These are phyloP conservation scores for Jaltomata sinuosa DNA, from an alignment of 257 asterid species.

Conservation along the genomic window DNA sequence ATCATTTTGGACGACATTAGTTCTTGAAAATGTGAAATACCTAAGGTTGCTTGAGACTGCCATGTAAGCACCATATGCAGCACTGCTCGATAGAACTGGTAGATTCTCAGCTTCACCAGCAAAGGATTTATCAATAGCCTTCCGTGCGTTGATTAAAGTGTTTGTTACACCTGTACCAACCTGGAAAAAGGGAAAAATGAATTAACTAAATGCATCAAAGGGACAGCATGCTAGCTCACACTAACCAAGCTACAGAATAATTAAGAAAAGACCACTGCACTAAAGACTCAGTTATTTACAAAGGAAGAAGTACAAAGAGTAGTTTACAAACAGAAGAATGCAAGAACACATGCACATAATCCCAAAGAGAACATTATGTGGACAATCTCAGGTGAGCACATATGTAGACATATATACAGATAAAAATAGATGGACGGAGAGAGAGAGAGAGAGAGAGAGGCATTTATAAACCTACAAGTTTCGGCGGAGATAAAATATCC, in stretches of 20 bases:
- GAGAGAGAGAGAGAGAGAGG: background rate
- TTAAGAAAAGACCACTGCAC: background rate
- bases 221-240: background rate
- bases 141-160: slow-evolving; percentile 47
- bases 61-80: slow-evolving; percentile 89
- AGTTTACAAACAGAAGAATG: background rate
- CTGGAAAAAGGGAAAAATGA: slow-evolving; percentile 24
- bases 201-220: background rate
- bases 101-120: slow-evolving; percentile 89
- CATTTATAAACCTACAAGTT: background rate
- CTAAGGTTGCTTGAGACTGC: slow-evolving; percentile 91
- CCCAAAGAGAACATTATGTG: background rate
- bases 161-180: slow-evolving; percentile 94
- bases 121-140: slow-evolving; percentile 62
- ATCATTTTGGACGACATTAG: background rate
- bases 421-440: background rate
- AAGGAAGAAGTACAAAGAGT: background rate
- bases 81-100: slow-evolving; percentile 70
- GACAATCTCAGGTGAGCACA: background rate
- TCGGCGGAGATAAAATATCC: background rate
- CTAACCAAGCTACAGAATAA: background rate
- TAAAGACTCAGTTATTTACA: background rate
- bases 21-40: slow-evolving; percentile 20
- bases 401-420: background rate
- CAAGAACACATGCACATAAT: background rate